Conservation (phyloP, 495 filamentous ascomycete species). For the Talaromyces ruber region DNA sequence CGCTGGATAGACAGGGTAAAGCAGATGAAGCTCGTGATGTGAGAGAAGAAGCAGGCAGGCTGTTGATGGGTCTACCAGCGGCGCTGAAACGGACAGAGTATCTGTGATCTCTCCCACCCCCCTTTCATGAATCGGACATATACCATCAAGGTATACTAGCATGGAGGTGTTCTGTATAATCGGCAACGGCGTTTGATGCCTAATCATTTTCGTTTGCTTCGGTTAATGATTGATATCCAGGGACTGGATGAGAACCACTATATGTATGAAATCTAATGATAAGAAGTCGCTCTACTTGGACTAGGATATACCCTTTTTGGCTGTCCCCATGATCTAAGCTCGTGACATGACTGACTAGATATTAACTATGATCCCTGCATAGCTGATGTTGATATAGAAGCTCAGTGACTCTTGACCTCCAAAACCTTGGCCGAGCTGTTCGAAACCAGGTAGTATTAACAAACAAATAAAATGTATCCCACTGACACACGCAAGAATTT, state of each 20-base stretch:
- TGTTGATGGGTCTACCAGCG: slow-evolving; percentile 34
- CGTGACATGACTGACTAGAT: not conserved
- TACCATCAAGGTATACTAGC: not conserved
- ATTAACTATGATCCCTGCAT: not conserved
- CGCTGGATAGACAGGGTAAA: slow-evolving; percentile 64
- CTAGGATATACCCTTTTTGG: not conserved
- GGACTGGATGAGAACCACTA: too few relatives aligned
- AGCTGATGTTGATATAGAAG: not conserved
- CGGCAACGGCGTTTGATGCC: not conserved
- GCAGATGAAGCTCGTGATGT: slow-evolving; percentile 47
- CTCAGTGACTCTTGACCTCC: not conserved
- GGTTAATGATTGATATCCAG: not conserved
- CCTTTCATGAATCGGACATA: not conserved
- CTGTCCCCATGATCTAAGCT: not conserved
- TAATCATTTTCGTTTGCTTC: not conserved
- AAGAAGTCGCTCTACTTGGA: not conserved
- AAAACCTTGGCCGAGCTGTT: not conserved
- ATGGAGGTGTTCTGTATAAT: not conserved
- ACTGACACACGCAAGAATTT: not conserved
- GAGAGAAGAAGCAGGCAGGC: slow-evolving; percentile 33
- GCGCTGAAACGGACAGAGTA: slow-evolving; percentile 25
- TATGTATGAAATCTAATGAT: not conserved
- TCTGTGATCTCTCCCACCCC: not conserved
- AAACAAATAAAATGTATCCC: not conserved
- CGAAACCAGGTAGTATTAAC: not conserved